phyloP scores from a whole-genome alignment of 2,329 filamentous ascomycete genomes.

The Coniochaeta sp. region DNA sequence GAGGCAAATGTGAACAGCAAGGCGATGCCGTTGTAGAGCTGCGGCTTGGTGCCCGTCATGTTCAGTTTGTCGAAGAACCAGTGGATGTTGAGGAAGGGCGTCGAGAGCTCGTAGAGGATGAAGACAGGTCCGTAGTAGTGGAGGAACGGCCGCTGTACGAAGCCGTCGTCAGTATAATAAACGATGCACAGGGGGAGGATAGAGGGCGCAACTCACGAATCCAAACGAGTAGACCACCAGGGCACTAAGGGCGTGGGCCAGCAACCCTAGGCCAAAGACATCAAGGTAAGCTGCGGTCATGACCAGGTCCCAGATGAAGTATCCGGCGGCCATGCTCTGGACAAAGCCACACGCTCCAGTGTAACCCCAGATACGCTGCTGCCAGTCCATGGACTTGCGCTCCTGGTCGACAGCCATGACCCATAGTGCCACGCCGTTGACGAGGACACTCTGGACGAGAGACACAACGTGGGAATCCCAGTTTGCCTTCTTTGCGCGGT shows the following conservation, averaged over 20 bases:
- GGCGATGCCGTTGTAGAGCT: constrained; percentile 70
- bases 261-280: constrained; percentile 68
- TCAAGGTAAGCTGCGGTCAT: constrained; percentile 60
- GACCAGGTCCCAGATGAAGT: constrained; percentile 77
- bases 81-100: constrained; percentile 79
- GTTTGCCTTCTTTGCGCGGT: constrained; percentile 60
- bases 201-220: constrained; percentile 48
- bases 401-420: constrained; percentile 63
- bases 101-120: constrained; percentile 81
- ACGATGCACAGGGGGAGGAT: not conserved
- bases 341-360: constrained; percentile 64
- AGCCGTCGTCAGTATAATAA: not conserved
- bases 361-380: constrained; percentile 71
- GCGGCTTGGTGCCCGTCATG: constrained; percentile 65
- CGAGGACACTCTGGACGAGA: constrained; percentile 67
- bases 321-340: constrained; percentile 69
- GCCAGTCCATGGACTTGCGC: constrained; percentile 55
- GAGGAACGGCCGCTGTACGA: constrained; percentile 64
- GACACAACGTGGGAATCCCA: constrained; percentile 85
- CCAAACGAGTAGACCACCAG: constrained; percentile 69
- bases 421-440: constrained; percentile 68
- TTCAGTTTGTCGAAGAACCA: constrained; percentile 87
- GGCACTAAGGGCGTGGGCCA: constrained; percentile 70
- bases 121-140: constrained; percentile 78
- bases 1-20: constrained; percentile 69